Conservation (phyloP, 805 yeast species). For the Teunomyces panamensis region DNA sequence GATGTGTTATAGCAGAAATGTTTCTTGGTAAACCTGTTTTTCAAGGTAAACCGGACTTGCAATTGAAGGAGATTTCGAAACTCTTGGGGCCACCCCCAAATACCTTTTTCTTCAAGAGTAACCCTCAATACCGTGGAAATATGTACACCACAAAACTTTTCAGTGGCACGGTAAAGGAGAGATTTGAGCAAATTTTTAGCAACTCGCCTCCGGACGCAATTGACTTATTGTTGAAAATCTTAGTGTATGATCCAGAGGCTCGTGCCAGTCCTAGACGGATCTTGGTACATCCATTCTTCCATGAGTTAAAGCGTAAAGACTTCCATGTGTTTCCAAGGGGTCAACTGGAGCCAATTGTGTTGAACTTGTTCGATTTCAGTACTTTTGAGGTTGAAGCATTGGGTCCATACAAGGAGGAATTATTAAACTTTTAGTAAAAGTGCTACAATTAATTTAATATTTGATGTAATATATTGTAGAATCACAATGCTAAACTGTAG, state of each 20-base stretch:
- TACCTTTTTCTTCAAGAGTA: constrained; percentile 67
- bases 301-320: constrained; percentile 65
- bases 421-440: constrained; percentile 10
- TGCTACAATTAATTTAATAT: not conserved
- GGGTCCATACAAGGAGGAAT: constrained; percentile 37
- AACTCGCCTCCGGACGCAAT: constrained; percentile 83
- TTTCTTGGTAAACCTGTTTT: constrained; percentile 89
- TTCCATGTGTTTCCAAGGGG: constrained; percentile 59
- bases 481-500: constrained; percentile 75
- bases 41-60: constrained; percentile 89
- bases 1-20: constrained; percentile 96
- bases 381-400: constrained; percentile 58
- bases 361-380: constrained; percentile 66
- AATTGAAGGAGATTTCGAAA: constrained; percentile 86
- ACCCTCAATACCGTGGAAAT: constrained; percentile 74
- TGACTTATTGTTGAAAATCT: constrained; percentile 73
- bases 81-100: constrained; percentile 81
- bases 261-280: constrained; percentile 81
- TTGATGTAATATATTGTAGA: not conserved
- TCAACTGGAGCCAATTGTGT: constrained; percentile 34
- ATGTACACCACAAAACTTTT: constrained; percentile 64
- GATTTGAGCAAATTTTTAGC: constrained; percentile 48
- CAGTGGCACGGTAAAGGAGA: constrained; percentile 49
- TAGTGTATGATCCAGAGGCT: constrained; percentile 86
- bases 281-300: constrained; percentile 84